Conservation (phyloP, 1,139 yeast species). For the Nematodospora anomalae region DNA sequence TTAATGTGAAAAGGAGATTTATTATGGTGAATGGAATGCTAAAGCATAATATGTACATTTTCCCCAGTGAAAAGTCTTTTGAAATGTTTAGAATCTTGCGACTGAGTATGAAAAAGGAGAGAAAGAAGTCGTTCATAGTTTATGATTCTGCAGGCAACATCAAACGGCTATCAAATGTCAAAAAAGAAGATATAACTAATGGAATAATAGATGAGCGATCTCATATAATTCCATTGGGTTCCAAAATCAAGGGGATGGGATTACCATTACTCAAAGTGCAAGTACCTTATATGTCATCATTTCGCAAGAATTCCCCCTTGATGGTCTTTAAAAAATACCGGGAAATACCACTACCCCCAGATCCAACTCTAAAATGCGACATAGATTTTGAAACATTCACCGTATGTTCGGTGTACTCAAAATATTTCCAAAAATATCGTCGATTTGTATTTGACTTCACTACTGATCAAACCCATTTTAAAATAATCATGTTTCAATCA, state of each 20-base stretch:
- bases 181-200: slow-evolving; percentile 12
- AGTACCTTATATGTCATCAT: slow-evolving; percentile 38
- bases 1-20: slow-evolving; percentile 29
- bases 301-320: slow-evolving; percentile 40
- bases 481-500: slow-evolving; percentile 35
- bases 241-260: slow-evolving; percentile 35
- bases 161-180: slow-evolving; percentile 15
- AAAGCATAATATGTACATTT: slow-evolving; percentile 30
- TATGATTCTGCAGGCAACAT: slow-evolving; percentile 29
- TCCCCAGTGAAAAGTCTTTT: slow-evolving; percentile 32
- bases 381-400: slow-evolving; percentile 33
- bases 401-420: slow-evolving; percentile 36
- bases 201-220: slow-evolving; percentile 28
- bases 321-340: slow-evolving; percentile 32
- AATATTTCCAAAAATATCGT: slow-evolving; percentile 28
- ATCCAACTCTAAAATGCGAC: slow-evolving; percentile 11
- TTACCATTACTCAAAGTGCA: slow-evolving; percentile 39
- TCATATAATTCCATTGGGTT: slow-evolving; percentile 36
- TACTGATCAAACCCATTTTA: slow-evolving; percentile 17
- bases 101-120: slow-evolving; percentile 21
- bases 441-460: slow-evolving; percentile 22
- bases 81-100: slow-evolving; percentile 31
- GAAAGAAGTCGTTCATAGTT: slow-evolving; percentile 23
- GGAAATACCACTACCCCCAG: slow-evolving; percentile 34
- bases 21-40: slow-evolving; percentile 36